Conservation (phyloP, 306 rosid genomes). For the Aeschynomene evenia region DNA sequence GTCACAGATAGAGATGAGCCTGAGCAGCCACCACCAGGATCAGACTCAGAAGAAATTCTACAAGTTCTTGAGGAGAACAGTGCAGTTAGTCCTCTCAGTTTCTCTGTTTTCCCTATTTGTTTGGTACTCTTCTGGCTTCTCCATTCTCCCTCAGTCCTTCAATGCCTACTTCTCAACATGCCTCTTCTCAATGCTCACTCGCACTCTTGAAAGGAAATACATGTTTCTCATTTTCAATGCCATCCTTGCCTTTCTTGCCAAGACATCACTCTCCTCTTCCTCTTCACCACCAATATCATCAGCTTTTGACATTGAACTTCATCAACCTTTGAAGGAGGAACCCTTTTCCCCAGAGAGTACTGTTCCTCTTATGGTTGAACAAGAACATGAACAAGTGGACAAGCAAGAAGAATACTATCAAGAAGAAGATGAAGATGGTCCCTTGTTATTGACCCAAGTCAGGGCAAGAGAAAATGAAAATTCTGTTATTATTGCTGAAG, state of each 20-base stretch:
- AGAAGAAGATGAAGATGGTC: background rate
- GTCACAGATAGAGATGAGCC: constrained; percentile 25
- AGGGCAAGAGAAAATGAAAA: background rate
- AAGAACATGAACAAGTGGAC: constrained; percentile 1
- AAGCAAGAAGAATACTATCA: background rate
- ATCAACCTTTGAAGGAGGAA: background rate
- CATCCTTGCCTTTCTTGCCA: constrained; percentile 62
- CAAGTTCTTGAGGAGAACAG: constrained; percentile 36
- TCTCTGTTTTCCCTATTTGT: constrained; percentile 40
- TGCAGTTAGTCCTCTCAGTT: constrained; percentile 36
- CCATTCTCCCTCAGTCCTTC: constrained; percentile 46
- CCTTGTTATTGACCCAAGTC: background rate
- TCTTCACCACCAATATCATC: background rate
- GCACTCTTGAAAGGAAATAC: constrained; percentile 59
- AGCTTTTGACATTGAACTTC: background rate
- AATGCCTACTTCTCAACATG: constrained; percentile 53
- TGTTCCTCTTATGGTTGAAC: background rate
- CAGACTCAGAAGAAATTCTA: constrained; percentile 19
- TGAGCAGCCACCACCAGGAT: constrained; percentile 16
- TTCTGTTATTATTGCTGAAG: background rate
- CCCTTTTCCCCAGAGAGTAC: background rate
- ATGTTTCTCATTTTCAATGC: constrained; percentile 70
- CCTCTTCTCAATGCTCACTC: constrained; percentile 51
- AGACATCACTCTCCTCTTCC: constrained; percentile 17
- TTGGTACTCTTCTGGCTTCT: constrained; percentile 39